phyloP scores from a whole-genome alignment of 164 flowering plant species.

The Chimonanthus praecox region DNA sequence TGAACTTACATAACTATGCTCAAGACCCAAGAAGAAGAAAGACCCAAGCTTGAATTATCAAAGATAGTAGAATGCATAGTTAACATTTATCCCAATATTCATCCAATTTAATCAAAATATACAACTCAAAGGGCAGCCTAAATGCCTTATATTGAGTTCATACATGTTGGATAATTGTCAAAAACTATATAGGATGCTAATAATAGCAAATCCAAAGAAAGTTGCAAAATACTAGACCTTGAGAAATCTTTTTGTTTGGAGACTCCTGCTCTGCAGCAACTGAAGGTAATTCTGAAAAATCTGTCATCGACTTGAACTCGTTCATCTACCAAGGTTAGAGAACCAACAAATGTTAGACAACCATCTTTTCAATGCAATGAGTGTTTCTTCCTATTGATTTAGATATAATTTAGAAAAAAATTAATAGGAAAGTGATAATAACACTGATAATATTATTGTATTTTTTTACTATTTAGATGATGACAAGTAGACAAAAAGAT shows the following conservation, averaged over 20 bases:
- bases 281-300: slow-evolving; percentile 13
- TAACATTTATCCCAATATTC: not conserved
- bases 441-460: too few species aligned
- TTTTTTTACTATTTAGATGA: too few species aligned
- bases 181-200: too few species aligned
- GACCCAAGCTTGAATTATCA: too few species aligned
- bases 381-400: not conserved
- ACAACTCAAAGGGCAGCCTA: not conserved
- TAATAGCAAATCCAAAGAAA: not conserved
- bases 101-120: not conserved
- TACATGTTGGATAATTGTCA: not conserved
- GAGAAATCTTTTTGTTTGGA: not conserved
- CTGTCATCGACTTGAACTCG: slow-evolving; percentile 9
- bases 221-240: slow-evolving; percentile 11
- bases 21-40: too few species aligned
- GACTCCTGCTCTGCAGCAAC: not conserved
- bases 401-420: not conserved
- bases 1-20: too few species aligned
- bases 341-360: not conserved
- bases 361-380: not conserved
- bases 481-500: too few species aligned
- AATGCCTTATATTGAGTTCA: not conserved
- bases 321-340: slow-evolving; percentile 20
- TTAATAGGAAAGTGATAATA: too few species aligned
- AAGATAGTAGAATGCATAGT: not conserved